Evolutionary conservation across 1,284 basidiomycete genomes (phyloP).

Genomic region (Tilletia horrida): DNA sequence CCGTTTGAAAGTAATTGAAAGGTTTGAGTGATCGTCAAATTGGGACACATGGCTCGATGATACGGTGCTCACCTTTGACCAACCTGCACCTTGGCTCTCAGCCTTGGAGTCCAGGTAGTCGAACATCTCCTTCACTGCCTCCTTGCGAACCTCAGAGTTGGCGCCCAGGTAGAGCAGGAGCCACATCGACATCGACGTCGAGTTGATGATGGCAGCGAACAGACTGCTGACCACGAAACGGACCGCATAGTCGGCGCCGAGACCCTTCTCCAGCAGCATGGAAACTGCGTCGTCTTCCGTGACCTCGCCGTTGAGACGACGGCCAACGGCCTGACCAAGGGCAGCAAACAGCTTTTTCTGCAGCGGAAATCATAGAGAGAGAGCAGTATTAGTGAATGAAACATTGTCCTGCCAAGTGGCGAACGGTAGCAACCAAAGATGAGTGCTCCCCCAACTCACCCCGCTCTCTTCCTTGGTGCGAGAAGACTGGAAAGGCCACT

Average conservation of each 20-base stretch:
- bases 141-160: constrained; percentile 20
- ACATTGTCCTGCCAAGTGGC: not conserved
- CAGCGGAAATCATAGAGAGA: constrained; percentile 27
- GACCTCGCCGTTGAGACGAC: constrained; percentile 27
- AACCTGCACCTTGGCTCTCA: constrained; percentile 29
- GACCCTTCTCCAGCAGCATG: constrained; percentile 32
- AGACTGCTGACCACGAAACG: constrained; percentile 34
- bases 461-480: constrained; percentile 15
- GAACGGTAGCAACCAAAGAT: too few relatives aligned
- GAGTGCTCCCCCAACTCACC: not conserved
- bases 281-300: constrained; percentile 35
- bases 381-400: constrained; percentile 24
- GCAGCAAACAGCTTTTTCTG: constrained; percentile 29
- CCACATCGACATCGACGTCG: constrained; percentile 31
- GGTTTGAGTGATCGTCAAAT: too few relatives aligned
- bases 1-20: constrained; percentile 25
- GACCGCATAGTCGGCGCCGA: constrained; percentile 24
- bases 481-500: not conserved
- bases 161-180: constrained; percentile 27
- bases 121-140: constrained; percentile 29
- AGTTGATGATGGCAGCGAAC: constrained; percentile 43
- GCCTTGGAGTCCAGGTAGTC: constrained; percentile 24
- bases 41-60: constrained; percentile 15
- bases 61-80: constrained; percentile 19
- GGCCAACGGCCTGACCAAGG: constrained; percentile 27